Percentiles rank a stretch among this genome's conserved stretches.
Conservation (phyloP, 164 flowering plant species). For the Platanus orientalis region DNA sequence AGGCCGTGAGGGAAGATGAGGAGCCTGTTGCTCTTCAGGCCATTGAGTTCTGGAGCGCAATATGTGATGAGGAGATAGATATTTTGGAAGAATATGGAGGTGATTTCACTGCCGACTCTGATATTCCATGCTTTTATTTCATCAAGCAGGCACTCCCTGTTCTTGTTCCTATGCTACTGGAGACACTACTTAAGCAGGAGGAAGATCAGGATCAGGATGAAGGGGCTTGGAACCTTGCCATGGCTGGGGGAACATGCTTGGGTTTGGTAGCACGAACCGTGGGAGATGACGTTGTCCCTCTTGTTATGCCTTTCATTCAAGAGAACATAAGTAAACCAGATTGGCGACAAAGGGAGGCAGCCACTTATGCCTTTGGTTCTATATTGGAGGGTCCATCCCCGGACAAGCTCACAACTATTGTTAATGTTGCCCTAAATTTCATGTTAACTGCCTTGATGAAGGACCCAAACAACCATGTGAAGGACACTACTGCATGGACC, state of each 20-base stretch:
- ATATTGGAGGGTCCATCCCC: conserved; percentile 62
- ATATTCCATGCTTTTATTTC: conserved; percentile 52
- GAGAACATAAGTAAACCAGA: conserved; percentile 58
- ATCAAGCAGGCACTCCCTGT: conserved; percentile 61
- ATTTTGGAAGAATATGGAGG: conserved; percentile 57
- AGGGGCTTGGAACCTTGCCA: conserved; percentile 66
- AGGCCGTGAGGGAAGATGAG: conserved; percentile 60
- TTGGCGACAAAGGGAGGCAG: conserved; percentile 69
- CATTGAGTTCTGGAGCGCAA: conserved; percentile 65
- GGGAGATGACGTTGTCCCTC: conserved; percentile 61
- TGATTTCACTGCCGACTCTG: conserved; percentile 54
- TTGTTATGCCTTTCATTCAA: conserved; percentile 59
- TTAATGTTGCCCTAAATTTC: conserved; percentile 48
- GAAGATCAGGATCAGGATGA: conserved; percentile 70
- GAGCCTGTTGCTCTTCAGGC: conserved; percentile 70
- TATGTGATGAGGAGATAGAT: conserved; percentile 62
- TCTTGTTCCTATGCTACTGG: conserved; percentile 54
- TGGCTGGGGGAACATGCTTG: conserved; percentile 73
- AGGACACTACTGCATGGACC: conserved; percentile 69
- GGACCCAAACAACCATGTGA: conserved; percentile 61
- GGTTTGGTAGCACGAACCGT: conserved; percentile 62
- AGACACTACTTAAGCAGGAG: conserved; percentile 59
- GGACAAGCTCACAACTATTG: conserved; percentile 45
- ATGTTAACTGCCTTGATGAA: conserved; percentile 51
- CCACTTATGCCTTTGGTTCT: conserved; percentile 68